Conservation (phyloP, 495 filamentous ascomycete genomes). For the Pseudomonodictys pantanalensis region DNA sequence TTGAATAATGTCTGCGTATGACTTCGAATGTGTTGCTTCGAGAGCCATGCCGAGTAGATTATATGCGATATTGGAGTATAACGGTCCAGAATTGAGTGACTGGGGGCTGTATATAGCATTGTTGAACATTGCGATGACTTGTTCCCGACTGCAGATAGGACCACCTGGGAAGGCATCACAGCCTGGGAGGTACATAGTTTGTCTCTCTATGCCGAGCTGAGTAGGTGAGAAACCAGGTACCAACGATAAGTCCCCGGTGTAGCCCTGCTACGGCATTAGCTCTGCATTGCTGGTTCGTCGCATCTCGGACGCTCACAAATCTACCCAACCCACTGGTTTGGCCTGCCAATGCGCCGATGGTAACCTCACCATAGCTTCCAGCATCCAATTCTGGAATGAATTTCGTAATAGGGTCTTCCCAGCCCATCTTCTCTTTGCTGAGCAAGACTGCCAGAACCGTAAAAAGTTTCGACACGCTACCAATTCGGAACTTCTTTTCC, state of each 20-base stretch:
- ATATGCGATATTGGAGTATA: conserved; percentile 15
- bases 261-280: not conserved
- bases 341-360: conserved; percentile 2
- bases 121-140: conserved; percentile 8
- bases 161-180: conserved; percentile 5
- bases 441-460: conserved; percentile 11
- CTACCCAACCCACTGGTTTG: conserved; percentile 9
- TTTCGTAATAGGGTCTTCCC: conserved; percentile 7
- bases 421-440: not conserved
- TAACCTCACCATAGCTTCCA: not conserved
- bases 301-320: not conserved
- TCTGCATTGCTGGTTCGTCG: not conserved
- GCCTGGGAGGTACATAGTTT: not conserved
- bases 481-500: conserved; percentile 14
- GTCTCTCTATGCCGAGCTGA: not conserved
- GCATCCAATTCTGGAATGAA: not conserved
- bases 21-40: not conserved
- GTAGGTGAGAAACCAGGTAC: not conserved
- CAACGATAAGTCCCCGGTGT: not conserved
- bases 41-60: conserved; percentile 13
- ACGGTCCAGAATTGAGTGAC: not conserved
- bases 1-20: conserved; percentile 1
- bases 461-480: conserved; percentile 9
- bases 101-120: not conserved
- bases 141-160: conserved; percentile 1